Percentiles rank a stretch among this genome's conserved stretches.
Evolutionary conservation across 139 green algal species (phyloP).

Genomic region (Gonium pectorale): DNA sequence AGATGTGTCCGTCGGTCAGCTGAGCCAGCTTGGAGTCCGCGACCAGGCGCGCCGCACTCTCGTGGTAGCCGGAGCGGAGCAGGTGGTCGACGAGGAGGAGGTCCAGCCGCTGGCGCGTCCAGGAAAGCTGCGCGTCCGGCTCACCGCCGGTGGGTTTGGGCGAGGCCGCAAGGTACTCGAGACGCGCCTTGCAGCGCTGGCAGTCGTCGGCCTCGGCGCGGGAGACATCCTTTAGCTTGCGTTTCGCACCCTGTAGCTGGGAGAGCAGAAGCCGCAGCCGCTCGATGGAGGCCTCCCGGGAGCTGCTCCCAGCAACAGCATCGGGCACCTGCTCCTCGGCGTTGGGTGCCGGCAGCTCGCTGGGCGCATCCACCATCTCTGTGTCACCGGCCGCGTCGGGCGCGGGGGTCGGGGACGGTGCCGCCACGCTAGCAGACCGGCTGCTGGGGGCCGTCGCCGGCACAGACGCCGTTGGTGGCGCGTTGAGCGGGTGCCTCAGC

Average conservation of each 20-base stretch:
- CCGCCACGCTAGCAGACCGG: neutral
- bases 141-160: neutral
- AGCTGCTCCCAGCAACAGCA: no score
- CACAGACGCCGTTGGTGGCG: neutral
- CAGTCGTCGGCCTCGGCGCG: constrained; percentile 72
- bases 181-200: constrained; percentile 65
- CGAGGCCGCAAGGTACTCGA: constrained; percentile 70
- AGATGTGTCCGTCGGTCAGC: constrained; percentile 87
- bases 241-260: constrained; percentile 78
- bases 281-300: constrained; percentile 18
- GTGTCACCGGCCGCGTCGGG: neutral
- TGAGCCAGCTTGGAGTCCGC: constrained; percentile 52
- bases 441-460: neutral
- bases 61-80: constrained; percentile 76
- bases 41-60: constrained; percentile 48
- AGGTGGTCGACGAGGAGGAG: constrained; percentile 86
- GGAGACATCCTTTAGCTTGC: constrained; percentile 77
- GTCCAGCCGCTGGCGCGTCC: constrained; percentile 79
- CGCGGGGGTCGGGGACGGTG: neutral
- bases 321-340: no score
- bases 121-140: constrained; percentile 59
- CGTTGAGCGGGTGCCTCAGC: constrained; percentile 28
- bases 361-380: constrained; percentile 21
- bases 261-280: constrained; percentile 60
- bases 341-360: no score